phyloP scores from a whole-genome alignment of 2,329 filamentous ascomycete species.

The Aspergillus sojae region DNA sequence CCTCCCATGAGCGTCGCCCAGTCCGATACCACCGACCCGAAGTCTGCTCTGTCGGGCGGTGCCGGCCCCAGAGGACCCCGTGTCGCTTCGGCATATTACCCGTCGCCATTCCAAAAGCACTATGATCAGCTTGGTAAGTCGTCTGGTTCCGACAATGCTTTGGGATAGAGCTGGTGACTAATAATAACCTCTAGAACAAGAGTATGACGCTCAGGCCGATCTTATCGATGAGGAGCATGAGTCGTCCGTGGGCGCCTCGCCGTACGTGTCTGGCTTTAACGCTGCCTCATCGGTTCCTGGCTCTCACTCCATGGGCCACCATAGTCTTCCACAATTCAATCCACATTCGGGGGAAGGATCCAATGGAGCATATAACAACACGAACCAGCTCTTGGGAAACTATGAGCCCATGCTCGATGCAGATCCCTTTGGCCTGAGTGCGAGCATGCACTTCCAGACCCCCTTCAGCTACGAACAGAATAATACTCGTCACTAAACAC shows the following conservation, averaged over 20 bases:
- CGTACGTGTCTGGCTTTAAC: constrained; percentile 61
- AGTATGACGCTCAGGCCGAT: constrained; percentile 89
- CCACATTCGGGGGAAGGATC: constrained; percentile 41
- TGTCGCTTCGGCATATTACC: constrained; percentile 66
- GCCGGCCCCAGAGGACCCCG: constrained; percentile 33
- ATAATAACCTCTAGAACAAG: constrained; percentile 73
- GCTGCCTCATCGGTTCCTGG: constrained; percentile 45
- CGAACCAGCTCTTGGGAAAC: constrained; percentile 62
- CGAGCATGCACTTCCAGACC: constrained; percentile 92
- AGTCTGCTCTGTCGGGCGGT: constrained; percentile 34
- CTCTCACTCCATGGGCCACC: constrained; percentile 43
- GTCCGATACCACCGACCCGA: constrained; percentile 38
- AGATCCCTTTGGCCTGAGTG: constrained; percentile 89
- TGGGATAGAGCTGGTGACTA: background rate
- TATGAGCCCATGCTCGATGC: constrained; percentile 89
- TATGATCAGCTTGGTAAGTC: constrained; percentile 94
- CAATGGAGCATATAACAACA: constrained; percentile 45
- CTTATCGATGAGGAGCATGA: constrained; percentile 82
- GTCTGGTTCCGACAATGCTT: constrained; percentile 49
- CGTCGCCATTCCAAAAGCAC: constrained; percentile 87
- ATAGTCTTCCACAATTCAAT: constrained; percentile 46
- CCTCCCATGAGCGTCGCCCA: constrained; percentile 41
- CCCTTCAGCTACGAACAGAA: constrained; percentile 62
- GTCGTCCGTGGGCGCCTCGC: constrained; percentile 68
- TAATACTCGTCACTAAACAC: constrained; percentile 36